These are phyloP conservation scores for Escallonia rubra DNA, from an alignment of 129 eudicot genomes.

Conservation along the genomic window DNA sequence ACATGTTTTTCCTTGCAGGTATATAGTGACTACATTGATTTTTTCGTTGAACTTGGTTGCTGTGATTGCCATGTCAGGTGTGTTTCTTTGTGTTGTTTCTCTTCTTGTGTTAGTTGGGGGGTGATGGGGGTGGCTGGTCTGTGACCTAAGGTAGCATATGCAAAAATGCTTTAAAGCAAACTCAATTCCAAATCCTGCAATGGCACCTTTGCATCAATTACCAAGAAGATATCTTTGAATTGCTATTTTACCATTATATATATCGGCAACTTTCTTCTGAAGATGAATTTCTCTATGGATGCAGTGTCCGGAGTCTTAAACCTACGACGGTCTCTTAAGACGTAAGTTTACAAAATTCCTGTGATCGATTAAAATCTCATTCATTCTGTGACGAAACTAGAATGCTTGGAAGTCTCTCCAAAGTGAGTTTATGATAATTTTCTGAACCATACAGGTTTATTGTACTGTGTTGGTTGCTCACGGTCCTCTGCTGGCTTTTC, in stretches of 20 bases:
- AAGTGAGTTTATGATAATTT: not conserved
- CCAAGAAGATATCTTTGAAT: too few species aligned
- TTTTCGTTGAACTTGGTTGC: constrained; percentile 58
- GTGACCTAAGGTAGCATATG: too few species aligned
- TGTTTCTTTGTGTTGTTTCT: constrained; percentile 2
- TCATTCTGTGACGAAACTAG: too few species aligned
- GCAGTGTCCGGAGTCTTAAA: constrained; percentile 53
- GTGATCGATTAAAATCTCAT: too few species aligned
- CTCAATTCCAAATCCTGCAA: too few species aligned
- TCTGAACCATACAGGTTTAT: constrained; percentile 43
- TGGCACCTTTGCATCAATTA: too few species aligned
- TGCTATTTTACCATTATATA: not conserved
- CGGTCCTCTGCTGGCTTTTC: constrained; percentile 66
- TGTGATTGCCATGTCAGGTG: constrained; percentile 61
- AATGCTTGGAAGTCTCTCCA: too few species aligned
- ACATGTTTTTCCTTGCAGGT: constrained; percentile 39
- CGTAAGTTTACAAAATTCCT: constrained; percentile 41
- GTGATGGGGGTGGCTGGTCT: too few species aligned
- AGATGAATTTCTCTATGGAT: not conserved
- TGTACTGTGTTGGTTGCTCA: constrained; percentile 63
- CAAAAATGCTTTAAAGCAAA: too few species aligned
- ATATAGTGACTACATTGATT: constrained; percentile 36
- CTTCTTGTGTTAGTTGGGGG: not conserved
- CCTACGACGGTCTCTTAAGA: constrained; percentile 32
- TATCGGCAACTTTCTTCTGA: not conserved